Evolutionary conservation across 2,329 filamentous ascomycete genomes (phyloP), one percentile per base, ranked within the genome.

Genomic region (Fusarium sp.): DNA sequence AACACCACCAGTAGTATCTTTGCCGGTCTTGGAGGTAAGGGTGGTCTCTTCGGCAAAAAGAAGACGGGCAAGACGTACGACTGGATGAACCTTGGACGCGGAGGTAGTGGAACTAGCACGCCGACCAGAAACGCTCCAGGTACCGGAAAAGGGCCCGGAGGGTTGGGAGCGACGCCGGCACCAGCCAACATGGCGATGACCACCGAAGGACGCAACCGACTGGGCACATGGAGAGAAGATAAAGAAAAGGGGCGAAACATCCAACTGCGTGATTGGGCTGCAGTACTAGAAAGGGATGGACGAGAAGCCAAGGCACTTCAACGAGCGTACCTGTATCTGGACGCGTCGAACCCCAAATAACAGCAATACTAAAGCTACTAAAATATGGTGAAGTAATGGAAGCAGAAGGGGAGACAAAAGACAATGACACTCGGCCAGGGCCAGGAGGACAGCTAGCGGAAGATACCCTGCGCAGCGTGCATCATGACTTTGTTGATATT

Each of bases 1-100:
- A 97, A 97, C 76, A 85, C 89, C 55, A 97, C 94, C 0, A 92
- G 92, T 54, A 89, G 88, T 65, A 87, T 93, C 82, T 92, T 92
- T 64, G 81, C 83, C 0, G 84, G 86, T 3, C 85, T 94, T 41
- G 90, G 91, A 56, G 84, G 86, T 72, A 85, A 87, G 76, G 87
- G 87, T 6, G 79, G 80, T 17, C 72, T 85, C 2, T 85, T 85
- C 59, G 83, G 85, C 51, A 87, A 87, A 70, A 88, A 88, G 77
- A 88, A 87, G 77, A 85, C 82, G 49, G 79, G 82, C 71, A 91
- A 91, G 76, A 89, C 89, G 68, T 94, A 94, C 75, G 87, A 87
- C 31, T 94, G 91, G 91, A 90, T 94, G 90, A 90, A 82, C 15
- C 83, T 78, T 20, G 79, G 78, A 18, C 77, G 78, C 6, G 77